Percentiles rank a stretch among this genome's conserved stretches.
These are phyloP conservation scores for Fragaria nilgerrensis DNA, from an alignment of 306 rosid genomes.

Conservation along the genomic window DNA sequence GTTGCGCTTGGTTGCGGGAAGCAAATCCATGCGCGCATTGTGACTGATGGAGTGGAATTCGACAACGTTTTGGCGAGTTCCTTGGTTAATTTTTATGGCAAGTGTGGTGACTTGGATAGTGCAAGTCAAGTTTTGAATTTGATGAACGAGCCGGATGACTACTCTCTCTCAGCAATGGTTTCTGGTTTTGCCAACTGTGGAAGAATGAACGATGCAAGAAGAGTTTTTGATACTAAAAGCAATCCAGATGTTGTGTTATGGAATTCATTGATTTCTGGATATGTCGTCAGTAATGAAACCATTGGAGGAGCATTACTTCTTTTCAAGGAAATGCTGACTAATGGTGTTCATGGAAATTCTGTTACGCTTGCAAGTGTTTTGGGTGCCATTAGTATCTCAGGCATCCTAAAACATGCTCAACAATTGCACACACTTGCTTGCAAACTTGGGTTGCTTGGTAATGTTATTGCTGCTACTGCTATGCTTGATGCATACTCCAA, in stretches of 20 bases:
- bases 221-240: slow-evolving; percentile 44
- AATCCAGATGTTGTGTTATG: slow-evolving; percentile 52
- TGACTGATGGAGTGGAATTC: slow-evolving; percentile 45
- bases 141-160: slow-evolving; percentile 65
- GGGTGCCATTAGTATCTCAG: slow-evolving; percentile 50
- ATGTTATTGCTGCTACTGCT: slow-evolving; percentile 60
- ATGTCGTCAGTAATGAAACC: slow-evolving; percentile 50
- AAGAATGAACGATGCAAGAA: slow-evolving; percentile 66
- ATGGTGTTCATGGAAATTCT: slow-evolving; percentile 48
- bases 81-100: slow-evolving; percentile 57
- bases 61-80: slow-evolving; percentile 66
- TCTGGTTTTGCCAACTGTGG: slow-evolving; percentile 62
- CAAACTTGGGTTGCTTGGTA: slow-evolving; percentile 50
- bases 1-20: slow-evolving; percentile 58
- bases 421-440: slow-evolving; percentile 58
- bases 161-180: slow-evolving; percentile 71
- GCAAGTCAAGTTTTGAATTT: slow-evolving; percentile 47
- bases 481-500: slow-evolving; percentile 74
- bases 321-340: slow-evolving; percentile 53
- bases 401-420: slow-evolving; percentile 35
- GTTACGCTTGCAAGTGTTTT: slow-evolving; percentile 54
- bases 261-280: slow-evolving; percentile 76
- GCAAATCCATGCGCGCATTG: slow-evolving; percentile 71
- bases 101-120: slow-evolving; percentile 65
- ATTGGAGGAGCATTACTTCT: slow-evolving; percentile 56